phyloP scores from a whole-genome alignment of 208 protist genomes.

The Phytomonas sp. region DNA sequence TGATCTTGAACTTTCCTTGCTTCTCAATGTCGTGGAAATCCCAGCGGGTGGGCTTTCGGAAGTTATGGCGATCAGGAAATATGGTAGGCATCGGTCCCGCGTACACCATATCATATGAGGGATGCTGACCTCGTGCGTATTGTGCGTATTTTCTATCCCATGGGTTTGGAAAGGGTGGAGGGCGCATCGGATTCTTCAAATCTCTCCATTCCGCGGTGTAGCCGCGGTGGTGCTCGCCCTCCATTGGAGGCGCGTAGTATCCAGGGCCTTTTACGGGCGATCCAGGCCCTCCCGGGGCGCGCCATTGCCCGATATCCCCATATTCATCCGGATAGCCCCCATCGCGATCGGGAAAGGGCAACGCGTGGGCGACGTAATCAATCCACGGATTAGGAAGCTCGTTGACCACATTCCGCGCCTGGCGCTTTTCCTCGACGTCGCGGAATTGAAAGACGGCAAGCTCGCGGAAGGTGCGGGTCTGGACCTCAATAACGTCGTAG shows the following conservation, averaged over 20 bases:
- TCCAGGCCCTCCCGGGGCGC: conserved; percentile 69
- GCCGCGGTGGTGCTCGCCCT: conserved; percentile 77
- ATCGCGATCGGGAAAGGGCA: conserved; percentile 87
- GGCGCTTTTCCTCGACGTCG: conserved; percentile 77
- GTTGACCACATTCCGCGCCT: conserved; percentile 54
- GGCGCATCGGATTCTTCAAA: conserved; percentile 79
- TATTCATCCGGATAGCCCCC: conserved; percentile 88
- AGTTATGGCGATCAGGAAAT: conserved; percentile 80
- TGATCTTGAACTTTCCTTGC: conserved; percentile 81
- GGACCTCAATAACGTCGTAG: conserved; percentile 80
- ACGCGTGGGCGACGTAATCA: conserved; percentile 82
- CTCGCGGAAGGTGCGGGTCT: conserved; percentile 85
- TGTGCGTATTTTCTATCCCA: conserved; percentile 89
- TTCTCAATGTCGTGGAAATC: conserved; percentile 87
- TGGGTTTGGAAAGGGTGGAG: conserved; percentile 76
- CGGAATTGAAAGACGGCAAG: conserved; percentile 87
- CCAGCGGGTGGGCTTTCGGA: conserved; percentile 84
- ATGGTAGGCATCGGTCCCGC: conserved; percentile 88
- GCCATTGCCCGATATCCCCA: conserved; percentile 88
- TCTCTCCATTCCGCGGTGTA: conserved; percentile 89
- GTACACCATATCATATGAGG: conserved; percentile 88
- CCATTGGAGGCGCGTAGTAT: conserved; percentile 86
- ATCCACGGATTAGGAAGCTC: conserved; percentile 86
- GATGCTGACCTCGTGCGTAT: conserved; percentile 85
- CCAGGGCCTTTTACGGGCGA: conserved; percentile 78